Percentiles rank a stretch among this genome's conserved stretches.
Evolutionary conservation across 2,329 filamentous ascomycete genomes (phyloP).

Genomic region (Fonsecaea pugnacius): DNA sequence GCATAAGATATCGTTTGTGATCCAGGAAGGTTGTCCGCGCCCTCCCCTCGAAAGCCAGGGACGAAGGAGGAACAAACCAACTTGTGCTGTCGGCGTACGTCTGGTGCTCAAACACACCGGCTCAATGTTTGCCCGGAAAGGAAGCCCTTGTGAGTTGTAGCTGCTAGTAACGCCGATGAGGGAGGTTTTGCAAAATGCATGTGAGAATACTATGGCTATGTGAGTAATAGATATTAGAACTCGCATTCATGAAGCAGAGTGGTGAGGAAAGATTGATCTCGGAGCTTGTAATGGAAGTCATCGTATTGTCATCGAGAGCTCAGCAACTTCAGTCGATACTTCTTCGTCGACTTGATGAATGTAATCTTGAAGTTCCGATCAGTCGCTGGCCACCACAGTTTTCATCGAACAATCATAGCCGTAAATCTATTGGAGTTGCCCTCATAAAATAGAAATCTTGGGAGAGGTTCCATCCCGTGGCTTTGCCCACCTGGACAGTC

Average conservation of each 20-base stretch:
- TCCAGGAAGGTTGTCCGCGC: not conserved
- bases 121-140: not conserved
- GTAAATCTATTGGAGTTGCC: not conserved
- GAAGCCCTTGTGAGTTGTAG: not conserved
- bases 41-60: not conserved
- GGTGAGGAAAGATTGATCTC: not conserved
- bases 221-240: not conserved
- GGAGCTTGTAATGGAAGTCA: not conserved
- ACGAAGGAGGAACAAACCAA: not conserved
- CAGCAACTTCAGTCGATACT: not conserved
- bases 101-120: not conserved
- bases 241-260: not conserved
- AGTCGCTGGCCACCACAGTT: not conserved
- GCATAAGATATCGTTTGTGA: not conserved
- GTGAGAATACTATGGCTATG: not conserved
- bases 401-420: not conserved
- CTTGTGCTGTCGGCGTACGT: not conserved
- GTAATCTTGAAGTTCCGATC: not conserved
- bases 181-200: not conserved
- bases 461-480: not conserved
- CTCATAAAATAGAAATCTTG: not conserved
- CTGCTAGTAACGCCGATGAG: not conserved
- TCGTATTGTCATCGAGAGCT: not conserved
- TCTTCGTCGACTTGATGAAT: not conserved
- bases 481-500: not conserved